Conservation (phyloP, 805 yeast genomes). For the Kluyveromyces dobzhanskii region DNA sequence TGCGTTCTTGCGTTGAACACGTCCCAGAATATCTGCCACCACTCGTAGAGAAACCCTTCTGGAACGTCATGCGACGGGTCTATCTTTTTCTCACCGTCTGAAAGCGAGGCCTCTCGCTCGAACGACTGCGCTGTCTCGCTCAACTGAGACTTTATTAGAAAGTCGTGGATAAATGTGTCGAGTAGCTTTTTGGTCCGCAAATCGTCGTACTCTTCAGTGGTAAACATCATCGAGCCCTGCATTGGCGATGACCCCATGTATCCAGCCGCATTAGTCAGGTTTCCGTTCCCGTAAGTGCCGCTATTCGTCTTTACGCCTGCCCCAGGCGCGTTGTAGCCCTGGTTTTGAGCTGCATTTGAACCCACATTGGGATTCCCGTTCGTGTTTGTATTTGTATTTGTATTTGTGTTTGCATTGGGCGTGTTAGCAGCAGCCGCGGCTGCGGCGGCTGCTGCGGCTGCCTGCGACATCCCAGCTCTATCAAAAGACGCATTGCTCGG, state of each 20-base stretch:
- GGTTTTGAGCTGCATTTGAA: no score
- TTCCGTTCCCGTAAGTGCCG: no score
- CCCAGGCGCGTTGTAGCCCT: no score
- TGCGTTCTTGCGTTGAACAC: constrained; percentile 74
- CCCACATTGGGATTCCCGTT: no score
- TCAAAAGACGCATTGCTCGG: neutral
- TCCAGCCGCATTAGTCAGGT: no score
- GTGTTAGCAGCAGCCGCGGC: neutral
- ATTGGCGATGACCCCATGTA: no score
- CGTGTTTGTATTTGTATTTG: no score
- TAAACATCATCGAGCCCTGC: no score
- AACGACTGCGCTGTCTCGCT: constrained; percentile 67
- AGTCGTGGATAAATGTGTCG: constrained; percentile 83
- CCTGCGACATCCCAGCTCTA: neutral
- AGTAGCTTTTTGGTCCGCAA: constrained; percentile 42
- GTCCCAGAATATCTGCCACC: constrained; percentile 98
- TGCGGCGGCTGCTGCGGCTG: constrained; percentile 5
- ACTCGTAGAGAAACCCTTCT: constrained; percentile 78
- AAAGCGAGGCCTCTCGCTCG: constrained; percentile 65
- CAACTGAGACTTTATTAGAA: constrained; percentile 64
- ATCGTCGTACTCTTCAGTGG: neutral
- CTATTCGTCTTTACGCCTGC: no score
- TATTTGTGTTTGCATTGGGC: no score
- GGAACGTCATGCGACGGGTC: constrained; percentile 56
- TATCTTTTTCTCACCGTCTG: constrained; percentile 12